Evolutionary conservation across 2,329 filamentous ascomycete species (phyloP).

Genomic region (Chaetomiaceae sp.): DNA sequence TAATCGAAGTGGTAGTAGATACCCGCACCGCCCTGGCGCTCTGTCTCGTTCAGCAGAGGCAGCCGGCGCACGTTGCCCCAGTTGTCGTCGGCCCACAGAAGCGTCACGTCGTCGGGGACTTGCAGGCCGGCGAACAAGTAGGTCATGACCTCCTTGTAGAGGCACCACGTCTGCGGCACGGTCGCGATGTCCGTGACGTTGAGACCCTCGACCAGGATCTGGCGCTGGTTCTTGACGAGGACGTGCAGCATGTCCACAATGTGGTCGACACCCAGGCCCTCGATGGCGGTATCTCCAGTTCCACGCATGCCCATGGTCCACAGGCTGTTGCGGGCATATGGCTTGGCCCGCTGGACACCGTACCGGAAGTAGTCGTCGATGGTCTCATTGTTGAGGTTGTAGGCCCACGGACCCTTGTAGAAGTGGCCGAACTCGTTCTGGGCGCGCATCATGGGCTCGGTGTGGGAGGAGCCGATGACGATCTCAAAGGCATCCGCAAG

Average conservation of each 20-base stretch:
- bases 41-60: constrained; percentile 55
- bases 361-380: constrained; percentile 66
- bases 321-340: constrained; percentile 60
- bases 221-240: constrained; percentile 56
- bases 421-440: constrained; percentile 53
- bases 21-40: constrained; percentile 58
- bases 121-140: constrained; percentile 63
- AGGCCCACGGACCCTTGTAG: constrained; percentile 62
- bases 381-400: constrained; percentile 63
- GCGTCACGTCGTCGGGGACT: constrained; percentile 60
- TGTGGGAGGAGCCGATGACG: constrained; percentile 69
- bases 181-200: constrained; percentile 44
- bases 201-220: constrained; percentile 54
- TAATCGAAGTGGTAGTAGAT: constrained; percentile 61
- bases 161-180: constrained; percentile 66
- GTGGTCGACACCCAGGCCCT: constrained; percentile 49
- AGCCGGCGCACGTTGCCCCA: constrained; percentile 62
- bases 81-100: constrained; percentile 68
- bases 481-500: constrained; percentile 70
- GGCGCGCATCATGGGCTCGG: constrained; percentile 64
- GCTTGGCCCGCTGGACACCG: constrained; percentile 60
- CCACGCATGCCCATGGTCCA: constrained; percentile 70
- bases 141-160: constrained; percentile 70
- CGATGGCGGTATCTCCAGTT: constrained; percentile 59
- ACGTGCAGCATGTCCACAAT: constrained; percentile 57